Evolutionary conservation across 768 basidiomycete genomes (phyloP).

Genomic region (Tylopilus felleus): DNA sequence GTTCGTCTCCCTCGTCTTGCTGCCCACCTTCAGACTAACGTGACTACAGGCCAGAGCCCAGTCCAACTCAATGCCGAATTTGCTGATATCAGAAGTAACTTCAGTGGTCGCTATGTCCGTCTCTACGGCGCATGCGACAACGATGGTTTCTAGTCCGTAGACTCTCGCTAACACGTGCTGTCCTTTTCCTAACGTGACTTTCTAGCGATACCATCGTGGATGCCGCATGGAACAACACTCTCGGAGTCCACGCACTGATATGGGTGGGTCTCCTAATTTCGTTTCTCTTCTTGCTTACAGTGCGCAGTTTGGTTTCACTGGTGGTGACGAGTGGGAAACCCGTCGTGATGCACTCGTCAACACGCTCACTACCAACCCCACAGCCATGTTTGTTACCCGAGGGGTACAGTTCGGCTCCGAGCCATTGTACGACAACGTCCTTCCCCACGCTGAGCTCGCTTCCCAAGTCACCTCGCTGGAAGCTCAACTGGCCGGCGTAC

Average conservation of each 20-base stretch:
- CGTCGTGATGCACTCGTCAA: constrained; percentile 52
- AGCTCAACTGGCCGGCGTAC: constrained; percentile 39
- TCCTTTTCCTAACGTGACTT: constrained; percentile 16
- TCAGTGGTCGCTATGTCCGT: constrained; percentile 64
- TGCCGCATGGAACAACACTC: constrained; percentile 63
- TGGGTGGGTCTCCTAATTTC: constrained; percentile 47
- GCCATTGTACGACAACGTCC: constrained; percentile 58
- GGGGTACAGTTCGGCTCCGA: constrained; percentile 71
- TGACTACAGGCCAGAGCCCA: constrained; percentile 53
- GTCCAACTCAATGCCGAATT: constrained; percentile 53
- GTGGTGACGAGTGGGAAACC: constrained; percentile 45
- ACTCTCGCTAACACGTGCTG: neutral
- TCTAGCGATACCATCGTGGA: constrained; percentile 55
- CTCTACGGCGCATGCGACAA: constrained; percentile 42
- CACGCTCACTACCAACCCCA: constrained; percentile 55
- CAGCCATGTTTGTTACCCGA: constrained; percentile 62
- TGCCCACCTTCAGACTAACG: constrained; percentile 1
- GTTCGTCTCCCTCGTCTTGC: constrained; percentile 34
- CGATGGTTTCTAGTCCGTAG: constrained; percentile 37
- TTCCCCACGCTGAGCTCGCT: constrained; percentile 48
- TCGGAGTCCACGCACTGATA: constrained; percentile 71
- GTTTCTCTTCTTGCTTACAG: neutral
- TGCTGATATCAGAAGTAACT: constrained; percentile 52
- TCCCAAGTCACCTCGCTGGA: constrained; percentile 40
- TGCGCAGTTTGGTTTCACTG: constrained; percentile 36